phyloP scores from a whole-genome alignment of 441 rosid species.

The Cnidoscolus chayamansa region DNA sequence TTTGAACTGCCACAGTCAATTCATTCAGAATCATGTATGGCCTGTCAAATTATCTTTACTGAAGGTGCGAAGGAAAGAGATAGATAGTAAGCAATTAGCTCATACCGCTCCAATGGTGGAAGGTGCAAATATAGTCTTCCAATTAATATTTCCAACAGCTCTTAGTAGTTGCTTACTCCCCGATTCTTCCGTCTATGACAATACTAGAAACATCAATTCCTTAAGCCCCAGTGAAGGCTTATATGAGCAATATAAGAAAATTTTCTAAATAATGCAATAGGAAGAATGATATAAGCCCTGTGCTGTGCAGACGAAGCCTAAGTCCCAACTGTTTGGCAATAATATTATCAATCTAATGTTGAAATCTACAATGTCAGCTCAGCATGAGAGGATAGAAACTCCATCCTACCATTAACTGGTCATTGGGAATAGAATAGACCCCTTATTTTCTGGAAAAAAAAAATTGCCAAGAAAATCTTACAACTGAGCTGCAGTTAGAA shows the following conservation, averaged over 20 bases:
- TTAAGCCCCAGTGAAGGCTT: not conserved
- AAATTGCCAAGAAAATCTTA: too few species aligned
- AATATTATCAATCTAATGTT: too few species aligned
- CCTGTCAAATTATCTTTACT: not conserved
- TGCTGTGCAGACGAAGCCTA: too few species aligned
- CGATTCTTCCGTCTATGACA: conserved; percentile 34
- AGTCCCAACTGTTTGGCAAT: too few species aligned
- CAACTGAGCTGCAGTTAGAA: too few species aligned
- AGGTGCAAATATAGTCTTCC: conserved; percentile 62
- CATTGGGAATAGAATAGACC: too few species aligned
- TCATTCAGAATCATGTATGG: not conserved
- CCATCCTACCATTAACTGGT: too few species aligned
- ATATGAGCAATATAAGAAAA: too few species aligned
- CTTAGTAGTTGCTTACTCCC: conserved; percentile 30
- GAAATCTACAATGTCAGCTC: too few species aligned
- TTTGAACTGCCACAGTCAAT: conserved; percentile 3
- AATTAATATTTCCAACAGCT: conserved; percentile 38
- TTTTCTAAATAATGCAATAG: not conserved
- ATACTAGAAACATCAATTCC: conserved; percentile 8
- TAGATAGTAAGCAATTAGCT: not conserved
- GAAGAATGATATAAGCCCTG: not conserved
- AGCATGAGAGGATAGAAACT: too few species aligned
- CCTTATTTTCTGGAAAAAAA: too few species aligned
- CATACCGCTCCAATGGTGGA: conserved; percentile 71
- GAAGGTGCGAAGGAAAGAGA: not conserved